Conservation (phyloP, 164 flowering plant species). For the Chimonanthus salicifolius region DNA sequence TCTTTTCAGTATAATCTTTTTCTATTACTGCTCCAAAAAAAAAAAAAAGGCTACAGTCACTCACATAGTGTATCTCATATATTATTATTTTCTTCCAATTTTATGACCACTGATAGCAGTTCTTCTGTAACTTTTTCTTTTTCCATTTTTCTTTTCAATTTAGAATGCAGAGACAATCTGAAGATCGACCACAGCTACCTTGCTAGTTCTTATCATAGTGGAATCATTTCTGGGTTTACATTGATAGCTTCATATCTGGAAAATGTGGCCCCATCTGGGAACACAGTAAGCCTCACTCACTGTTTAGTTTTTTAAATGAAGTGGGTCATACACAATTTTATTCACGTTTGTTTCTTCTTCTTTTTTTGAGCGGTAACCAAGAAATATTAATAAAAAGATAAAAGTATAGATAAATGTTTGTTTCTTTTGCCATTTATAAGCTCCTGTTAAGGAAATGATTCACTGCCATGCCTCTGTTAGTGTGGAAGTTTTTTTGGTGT, state of each 20-base stretch:
- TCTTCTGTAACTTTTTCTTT: constrained; percentile 3
- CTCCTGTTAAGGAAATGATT: background rate
- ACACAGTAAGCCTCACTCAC: constrained; percentile 31
- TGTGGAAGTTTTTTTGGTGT: background rate
- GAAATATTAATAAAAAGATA: background rate
- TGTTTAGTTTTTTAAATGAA: background rate
- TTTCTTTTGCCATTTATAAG: background rate
- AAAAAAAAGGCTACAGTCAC: too few relatives aligned
- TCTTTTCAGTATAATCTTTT: too few relatives aligned
- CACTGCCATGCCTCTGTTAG: background rate
- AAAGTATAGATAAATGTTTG: background rate
- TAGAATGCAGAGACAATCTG: constrained; percentile 38
- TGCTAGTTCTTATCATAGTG: constrained; percentile 87
- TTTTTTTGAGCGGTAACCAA: too few relatives aligned
- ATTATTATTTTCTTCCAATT: too few relatives aligned
- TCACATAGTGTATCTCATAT: too few relatives aligned
- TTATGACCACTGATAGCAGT: background rate
- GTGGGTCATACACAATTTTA: background rate
- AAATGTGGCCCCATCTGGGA: constrained; percentile 29
- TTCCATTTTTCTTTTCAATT: background rate
- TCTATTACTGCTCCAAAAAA: too few relatives aligned
- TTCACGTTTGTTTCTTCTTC: too few relatives aligned
- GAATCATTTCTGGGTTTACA: constrained; percentile 73
- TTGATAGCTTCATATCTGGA: constrained; percentile 59
- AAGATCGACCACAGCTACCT: constrained; percentile 62